These are phyloP conservation scores for Ilyonectria robusta DNA, from an alignment of 2,329 filamentous ascomycete genomes.

Conservation along the genomic window DNA sequence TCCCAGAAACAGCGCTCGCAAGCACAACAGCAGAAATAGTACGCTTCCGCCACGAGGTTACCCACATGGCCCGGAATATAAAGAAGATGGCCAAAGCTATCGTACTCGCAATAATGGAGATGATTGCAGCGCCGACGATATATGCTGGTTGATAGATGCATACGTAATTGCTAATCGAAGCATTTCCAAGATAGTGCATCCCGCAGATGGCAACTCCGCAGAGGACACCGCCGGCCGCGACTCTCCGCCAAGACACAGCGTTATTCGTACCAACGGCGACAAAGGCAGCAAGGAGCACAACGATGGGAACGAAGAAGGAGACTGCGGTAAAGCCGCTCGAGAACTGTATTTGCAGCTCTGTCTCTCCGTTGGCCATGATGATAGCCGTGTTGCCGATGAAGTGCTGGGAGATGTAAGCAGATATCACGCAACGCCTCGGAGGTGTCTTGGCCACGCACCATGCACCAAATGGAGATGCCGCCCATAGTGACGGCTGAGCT, in stretches of 20 bases:
- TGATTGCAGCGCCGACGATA: constrained; percentile 77
- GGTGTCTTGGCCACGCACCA: constrained; percentile 59
- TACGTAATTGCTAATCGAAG: constrained; percentile 83
- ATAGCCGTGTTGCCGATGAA: constrained; percentile 86
- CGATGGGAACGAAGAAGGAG: constrained; percentile 85
- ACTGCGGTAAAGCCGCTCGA: constrained; percentile 78
- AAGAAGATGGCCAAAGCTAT: constrained; percentile 83
- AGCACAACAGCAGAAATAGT: constrained; percentile 76
- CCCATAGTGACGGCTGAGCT: constrained; percentile 80
- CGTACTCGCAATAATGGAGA: constrained; percentile 80
- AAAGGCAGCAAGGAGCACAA: constrained; percentile 82
- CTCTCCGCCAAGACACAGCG: constrained; percentile 69
- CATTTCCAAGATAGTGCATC: constrained; percentile 90
- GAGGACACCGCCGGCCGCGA: constrained; percentile 75
- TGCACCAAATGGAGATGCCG: constrained; percentile 81
- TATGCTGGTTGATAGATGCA: constrained; percentile 72
- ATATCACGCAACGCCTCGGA: constrained; percentile 1
- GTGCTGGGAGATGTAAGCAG: constrained; percentile 31
- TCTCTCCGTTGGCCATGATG: constrained; percentile 73
- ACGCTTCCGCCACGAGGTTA: constrained; percentile 83
- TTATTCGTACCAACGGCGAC: constrained; percentile 75
- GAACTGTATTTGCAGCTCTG: constrained; percentile 80
- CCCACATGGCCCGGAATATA: constrained; percentile 82
- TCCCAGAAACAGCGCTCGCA: constrained; percentile 82
- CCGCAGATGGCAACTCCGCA: constrained; percentile 83